Conservation (phyloP, 176 grass and related monocot genomes). For the Musa schizocarpa region DNA sequence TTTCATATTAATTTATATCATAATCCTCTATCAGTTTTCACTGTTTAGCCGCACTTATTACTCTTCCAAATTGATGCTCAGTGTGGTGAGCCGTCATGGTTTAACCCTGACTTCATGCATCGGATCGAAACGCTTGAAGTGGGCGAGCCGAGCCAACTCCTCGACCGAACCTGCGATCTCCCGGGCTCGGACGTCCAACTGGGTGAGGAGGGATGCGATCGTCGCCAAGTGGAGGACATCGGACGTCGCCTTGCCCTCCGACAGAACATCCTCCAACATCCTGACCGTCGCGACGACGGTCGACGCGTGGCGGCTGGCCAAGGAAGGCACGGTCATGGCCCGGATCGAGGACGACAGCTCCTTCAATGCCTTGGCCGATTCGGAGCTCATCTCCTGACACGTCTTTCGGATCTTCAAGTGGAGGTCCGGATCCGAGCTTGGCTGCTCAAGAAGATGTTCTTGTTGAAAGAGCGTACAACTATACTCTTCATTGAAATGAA, state of each 20-base stretch:
- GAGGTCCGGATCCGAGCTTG: slow-evolving; percentile 31
- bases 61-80: slow-evolving; percentile 22
- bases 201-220: slow-evolving; percentile 51
- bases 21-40: no score
- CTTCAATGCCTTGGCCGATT: slow-evolving; percentile 56
- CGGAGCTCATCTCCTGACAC: slow-evolving; percentile 58
- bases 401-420: slow-evolving; percentile 28
- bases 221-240: slow-evolving; percentile 54
- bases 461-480: no score
- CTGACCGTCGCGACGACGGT: slow-evolving; percentile 28
- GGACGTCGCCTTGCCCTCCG: slow-evolving; percentile 25
- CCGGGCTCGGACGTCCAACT: slow-evolving; percentile 36
- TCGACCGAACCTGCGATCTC: slow-evolving; percentile 48
- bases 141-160: slow-evolving; percentile 45
- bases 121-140: slow-evolving; percentile 40
- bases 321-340: slow-evolving; percentile 35
- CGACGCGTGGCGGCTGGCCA: slow-evolving; percentile 29
- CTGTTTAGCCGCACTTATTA: neutral
- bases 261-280: slow-evolving; percentile 21
- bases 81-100: slow-evolving; percentile 1
- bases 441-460: neutral
- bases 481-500: neutral
- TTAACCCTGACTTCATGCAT: slow-evolving; percentile 23
- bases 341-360: slow-evolving; percentile 52
- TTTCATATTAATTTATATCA: no score